Percentiles rank a stretch among this genome's conserved stretches.
Evolutionary conservation across 192 early-diverging fungal species (phyloP).

Genomic region (Podila epicladia): DNA sequence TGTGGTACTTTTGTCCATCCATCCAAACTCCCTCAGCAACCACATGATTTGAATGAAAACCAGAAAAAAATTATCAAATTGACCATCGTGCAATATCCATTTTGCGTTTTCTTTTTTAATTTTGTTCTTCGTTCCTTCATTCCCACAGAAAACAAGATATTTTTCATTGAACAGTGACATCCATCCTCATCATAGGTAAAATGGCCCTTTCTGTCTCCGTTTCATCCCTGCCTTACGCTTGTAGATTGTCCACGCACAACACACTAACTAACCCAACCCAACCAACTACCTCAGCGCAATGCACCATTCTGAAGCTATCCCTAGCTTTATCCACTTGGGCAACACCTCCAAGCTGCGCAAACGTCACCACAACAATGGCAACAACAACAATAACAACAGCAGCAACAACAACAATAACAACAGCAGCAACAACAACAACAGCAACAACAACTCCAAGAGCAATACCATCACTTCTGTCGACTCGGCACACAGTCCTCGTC

Average conservation of each 20-base stretch:
- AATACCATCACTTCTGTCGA: background rate
- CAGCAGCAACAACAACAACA: no score
- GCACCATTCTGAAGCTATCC: conserved; percentile 1
- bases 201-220: background rate
- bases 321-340: conserved; percentile 45
- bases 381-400: no score
- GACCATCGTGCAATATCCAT: background rate
- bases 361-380: background rate
- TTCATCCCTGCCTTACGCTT: background rate
- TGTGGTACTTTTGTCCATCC: no score
- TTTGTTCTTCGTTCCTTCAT: background rate
- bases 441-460: conserved; percentile 1
- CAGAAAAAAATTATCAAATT: no score
- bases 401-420: no score
- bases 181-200: background rate
- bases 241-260: background rate
- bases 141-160: background rate
- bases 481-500: background rate
- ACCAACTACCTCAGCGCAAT: background rate
- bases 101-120: background rate
- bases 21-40: no score
- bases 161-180: no score
- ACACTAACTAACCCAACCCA: no score
- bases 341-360: background rate
- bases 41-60: no score